These are phyloP conservation scores for Hibiscus trionum DNA, from an alignment of 345 rosid genomes.

Conservation along the genomic window DNA sequence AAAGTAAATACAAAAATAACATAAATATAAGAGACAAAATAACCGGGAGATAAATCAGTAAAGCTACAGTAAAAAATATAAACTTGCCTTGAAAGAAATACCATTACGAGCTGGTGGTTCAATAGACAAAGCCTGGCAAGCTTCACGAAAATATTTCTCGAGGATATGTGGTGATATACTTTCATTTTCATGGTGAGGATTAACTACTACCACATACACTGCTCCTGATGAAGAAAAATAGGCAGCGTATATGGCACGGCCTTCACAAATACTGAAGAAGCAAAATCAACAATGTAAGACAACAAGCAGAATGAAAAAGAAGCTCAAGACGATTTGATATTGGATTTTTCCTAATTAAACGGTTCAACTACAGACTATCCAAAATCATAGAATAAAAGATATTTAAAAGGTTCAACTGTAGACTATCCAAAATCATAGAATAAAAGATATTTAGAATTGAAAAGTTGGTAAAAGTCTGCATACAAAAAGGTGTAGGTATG, in stretches of 20 bases:
- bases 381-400: not conserved
- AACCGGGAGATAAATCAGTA: conserved; percentile 12
- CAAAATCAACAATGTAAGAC: conserved; percentile 9
- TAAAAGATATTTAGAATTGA: not conserved
- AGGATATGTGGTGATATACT: conserved; percentile 49
- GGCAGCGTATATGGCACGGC: conserved; percentile 60
- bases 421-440: not conserved
- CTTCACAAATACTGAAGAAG: conserved; percentile 59
- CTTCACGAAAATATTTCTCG: conserved; percentile 80
- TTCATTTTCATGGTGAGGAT: conserved; percentile 59
- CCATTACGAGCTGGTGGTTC: conserved; percentile 40
- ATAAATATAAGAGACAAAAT: conserved; percentile 9
- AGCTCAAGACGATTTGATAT: not conserved
- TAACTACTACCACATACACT: conserved; percentile 61
- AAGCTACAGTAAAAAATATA: conserved; percentile 10
- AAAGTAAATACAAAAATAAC: conserved; percentile 2
- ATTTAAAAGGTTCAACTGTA: not conserved
- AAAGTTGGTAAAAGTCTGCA: not conserved
- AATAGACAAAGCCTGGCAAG: conserved; percentile 59
- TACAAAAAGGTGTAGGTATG: not conserved
- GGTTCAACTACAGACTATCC: not conserved
- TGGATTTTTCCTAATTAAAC: not conserved
- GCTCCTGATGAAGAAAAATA: conserved; percentile 51
- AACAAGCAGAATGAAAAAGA: not conserved
- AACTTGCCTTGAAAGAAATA: conserved; percentile 49